Percentiles rank a stretch among this genome's conserved stretches.
Evolutionary conservation across 2,329 filamentous ascomycete species (phyloP).

Genomic region (Penicillium oxalicum): DNA sequence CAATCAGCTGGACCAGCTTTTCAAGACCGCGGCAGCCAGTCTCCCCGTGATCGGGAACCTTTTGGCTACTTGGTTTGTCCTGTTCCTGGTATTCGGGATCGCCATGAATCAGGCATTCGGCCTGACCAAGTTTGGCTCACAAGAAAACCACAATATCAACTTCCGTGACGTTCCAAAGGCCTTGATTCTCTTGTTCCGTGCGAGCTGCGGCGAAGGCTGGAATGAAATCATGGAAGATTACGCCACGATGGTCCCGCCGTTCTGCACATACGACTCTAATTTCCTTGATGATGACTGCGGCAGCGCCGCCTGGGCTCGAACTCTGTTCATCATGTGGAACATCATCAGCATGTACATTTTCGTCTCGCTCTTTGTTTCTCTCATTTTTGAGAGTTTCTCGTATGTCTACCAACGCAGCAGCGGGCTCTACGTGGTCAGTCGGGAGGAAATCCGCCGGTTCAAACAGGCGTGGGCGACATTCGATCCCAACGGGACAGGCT

Average conservation of each 20-base stretch:
- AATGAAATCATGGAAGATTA: constrained; percentile 96
- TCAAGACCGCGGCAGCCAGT: constrained; percentile 96
- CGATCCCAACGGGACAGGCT: constrained; percentile 85
- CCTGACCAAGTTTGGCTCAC: constrained; percentile 74
- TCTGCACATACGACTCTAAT: constrained; percentile 64
- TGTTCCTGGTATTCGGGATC: constrained; percentile 94
- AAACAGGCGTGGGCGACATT: constrained; percentile 98
- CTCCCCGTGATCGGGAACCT: constrained; percentile 84
- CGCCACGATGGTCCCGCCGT: constrained; percentile 69
- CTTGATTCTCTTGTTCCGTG: constrained; percentile 84
- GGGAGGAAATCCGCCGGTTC: constrained; percentile 91
- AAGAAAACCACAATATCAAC: constrained; percentile 75
- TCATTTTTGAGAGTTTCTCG: constrained; percentile 99
- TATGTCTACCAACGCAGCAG: constrained; percentile 97
- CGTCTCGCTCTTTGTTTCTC: constrained; percentile 93
- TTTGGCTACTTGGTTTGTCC: constrained; percentile 91
- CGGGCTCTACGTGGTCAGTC: constrained; percentile 80
- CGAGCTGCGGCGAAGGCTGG: constrained; percentile 93
- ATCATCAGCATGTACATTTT: constrained; percentile 99
- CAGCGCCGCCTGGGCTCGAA: constrained; percentile 78
- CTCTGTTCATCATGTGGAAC: constrained; percentile 94
- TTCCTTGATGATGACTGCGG: constrained; percentile 93
- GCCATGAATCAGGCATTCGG: constrained; percentile 94
- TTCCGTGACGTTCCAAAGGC: constrained; percentile 92
- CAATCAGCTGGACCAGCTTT: constrained; percentile 93